Evolutionary conservation across 192 early-diverging fungal species (phyloP), one percentile per base, ranked within the genome.

Genomic region (Lunasporangiospora selenospora): DNA sequence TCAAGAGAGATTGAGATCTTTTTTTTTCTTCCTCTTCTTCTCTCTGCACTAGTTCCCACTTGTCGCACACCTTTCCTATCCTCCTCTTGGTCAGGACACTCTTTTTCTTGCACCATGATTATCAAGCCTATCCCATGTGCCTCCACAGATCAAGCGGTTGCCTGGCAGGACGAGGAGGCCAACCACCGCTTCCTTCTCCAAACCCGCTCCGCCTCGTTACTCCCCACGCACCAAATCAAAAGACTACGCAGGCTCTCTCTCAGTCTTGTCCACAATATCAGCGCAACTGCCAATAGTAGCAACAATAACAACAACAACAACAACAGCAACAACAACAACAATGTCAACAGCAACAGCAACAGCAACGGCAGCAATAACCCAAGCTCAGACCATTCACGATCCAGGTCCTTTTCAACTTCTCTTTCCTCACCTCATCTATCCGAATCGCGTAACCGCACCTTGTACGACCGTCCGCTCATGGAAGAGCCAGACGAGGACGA

Each of bases 81-180:
- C n/a, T n/a, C n/a, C n/a, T n/a, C n/a, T n/a, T n/a, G n/a, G n/a
- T n/a, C n/a, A n/a, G n/a, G n/a, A 47, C 45, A 16, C 45, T 12
- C 21, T 52, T 18, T 10, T 16, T 24, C 9, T 23, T 27, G n/a
- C 27, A 23, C 36, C 33, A 73, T 73, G 69, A 62, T 73, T 21
- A 73, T 73, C 39, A 73, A 73, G 31, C 69, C 69, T 2, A 50
- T 63, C 9, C 61, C 60, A 2, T 52, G 38, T 12, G 40, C 69
- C 11, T 32, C 30, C 42, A 62, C 59, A 34, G 69, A 63, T 32
- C 69, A 47, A 23, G 63, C 21, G n/a, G 53, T 62, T n/a, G 49
- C 58, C 42, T 73, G 69, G 69, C 69, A 73, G 43, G 69, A 73
- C 29, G 69, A 73, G 16, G 69, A 73, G 18, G 69, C 69, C 46